Percentiles rank a stretch among this genome's conserved stretches.
Conservation (phyloP, 192 early-diverging fungal genomes). For the Rhizophagus sp. region DNA sequence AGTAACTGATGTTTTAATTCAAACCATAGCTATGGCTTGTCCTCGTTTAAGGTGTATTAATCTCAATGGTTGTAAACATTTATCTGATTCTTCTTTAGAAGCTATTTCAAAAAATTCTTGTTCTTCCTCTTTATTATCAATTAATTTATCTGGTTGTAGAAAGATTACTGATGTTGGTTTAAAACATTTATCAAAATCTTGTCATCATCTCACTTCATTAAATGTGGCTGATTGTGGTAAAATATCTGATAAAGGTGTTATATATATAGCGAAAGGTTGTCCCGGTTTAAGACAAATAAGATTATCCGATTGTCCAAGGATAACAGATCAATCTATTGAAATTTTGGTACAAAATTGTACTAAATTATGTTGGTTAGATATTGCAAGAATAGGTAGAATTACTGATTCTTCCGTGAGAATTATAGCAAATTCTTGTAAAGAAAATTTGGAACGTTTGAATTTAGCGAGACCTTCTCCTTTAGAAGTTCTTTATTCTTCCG, state of each 20-base stretch:
- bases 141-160: slow-evolving; percentile 44
- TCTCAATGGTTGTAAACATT: background rate
- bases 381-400: slow-evolving; percentile 36
- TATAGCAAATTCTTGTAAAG: slow-evolving; percentile 34
- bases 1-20: background rate
- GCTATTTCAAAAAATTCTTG: background rate
- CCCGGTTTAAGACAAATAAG: slow-evolving; percentile 36
- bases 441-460: slow-evolving; percentile 42
- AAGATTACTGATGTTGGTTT: slow-evolving; percentile 43
- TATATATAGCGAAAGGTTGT: slow-evolving; percentile 30
- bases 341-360: slow-evolving; percentile 36
- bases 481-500: slow-evolving; percentile 1
- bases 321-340: slow-evolving; percentile 32
- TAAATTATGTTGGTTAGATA: slow-evolving; percentile 43
- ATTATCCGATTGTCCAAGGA: slow-evolving; percentile 37
- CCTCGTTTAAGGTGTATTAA: background rate
- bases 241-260: slow-evolving; percentile 10
- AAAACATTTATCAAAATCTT: slow-evolving; percentile 30
- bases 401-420: slow-evolving; percentile 29
- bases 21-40: background rate
- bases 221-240: slow-evolving; percentile 14
- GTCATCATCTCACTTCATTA: slow-evolving; percentile 4
- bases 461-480: slow-evolving; percentile 33
- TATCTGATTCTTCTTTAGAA: background rate
- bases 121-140: slow-evolving; percentile 13